Evolutionary conservation across 2,329 filamentous ascomycete genomes (phyloP), one percentile per base, ranked within the genome.

Genomic region (Arthrobotrys megalospora): DNA sequence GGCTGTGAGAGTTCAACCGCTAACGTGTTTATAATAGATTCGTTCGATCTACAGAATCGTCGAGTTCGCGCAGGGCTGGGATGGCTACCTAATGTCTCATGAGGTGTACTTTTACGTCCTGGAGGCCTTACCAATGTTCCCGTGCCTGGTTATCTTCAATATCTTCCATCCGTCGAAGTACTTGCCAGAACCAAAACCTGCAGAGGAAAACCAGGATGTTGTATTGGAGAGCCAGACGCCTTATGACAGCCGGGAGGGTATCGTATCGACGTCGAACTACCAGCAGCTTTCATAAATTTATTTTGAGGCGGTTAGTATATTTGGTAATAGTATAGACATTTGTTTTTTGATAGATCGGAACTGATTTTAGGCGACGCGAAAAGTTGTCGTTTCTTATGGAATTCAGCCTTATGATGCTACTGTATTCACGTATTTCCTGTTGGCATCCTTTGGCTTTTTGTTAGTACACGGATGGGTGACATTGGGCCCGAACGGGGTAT

Each of bases 51-150:
- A 87, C 76, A 85, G 87, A n/a, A 85, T 87, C 3, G 84, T 87
- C 58, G 87, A 89, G 79, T 88, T 88, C 76, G 85, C 86, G 0
- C 84, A 87, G 41, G 87, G 87, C 0, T 86, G 86, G n/a, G 82
- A 87, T 6, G 84, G 85, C 14, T 89, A 89, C 80, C 82, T 86
- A 0, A 87, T 88, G 80, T 84, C 81, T 3, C 85, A 87, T 21
- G 87, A 89, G 79, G 88, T 87, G 86, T 85, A 86, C 32, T 86
- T 89, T 70, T 89, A 87, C 84, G 84, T 85, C 1, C 86, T 89
- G 12, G 88, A 89, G 76, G 85, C 86, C 0, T 75, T 87, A 6
- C 87, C 87, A 0, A 87, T 88, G 83, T 76, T 86, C 2, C 81
- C 85, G 0, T 87, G 87, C 5, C 84, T 89, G 38, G 81, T 84